Conservation (phyloP, 2,329 filamentous ascomycete genomes). For the Penicillium sumatraense region DNA sequence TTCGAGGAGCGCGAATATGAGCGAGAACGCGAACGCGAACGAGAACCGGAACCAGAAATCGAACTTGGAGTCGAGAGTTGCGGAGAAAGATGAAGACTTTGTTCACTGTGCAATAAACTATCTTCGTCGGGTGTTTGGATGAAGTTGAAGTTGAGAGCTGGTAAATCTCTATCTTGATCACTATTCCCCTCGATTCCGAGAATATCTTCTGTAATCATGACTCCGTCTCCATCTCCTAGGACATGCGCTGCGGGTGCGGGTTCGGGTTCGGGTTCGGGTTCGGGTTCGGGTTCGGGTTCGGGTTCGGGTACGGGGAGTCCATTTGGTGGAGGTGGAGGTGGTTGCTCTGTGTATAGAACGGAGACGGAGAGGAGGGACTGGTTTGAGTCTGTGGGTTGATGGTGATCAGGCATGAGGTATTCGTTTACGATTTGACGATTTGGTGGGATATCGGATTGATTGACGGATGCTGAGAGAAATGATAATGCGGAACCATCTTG, state of each 20-base stretch:
- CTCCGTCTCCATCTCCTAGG: no score
- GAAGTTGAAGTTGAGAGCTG: neutral
- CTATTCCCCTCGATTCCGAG: no score
- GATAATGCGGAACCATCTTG: slow-evolving; percentile 21
- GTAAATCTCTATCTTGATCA: no score
- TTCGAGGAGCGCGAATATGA: neutral
- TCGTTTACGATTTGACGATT: slow-evolving; percentile 24
- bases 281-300: no score
- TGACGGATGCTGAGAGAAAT: slow-evolving; percentile 20
- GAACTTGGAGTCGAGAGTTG: slow-evolving; percentile 13
- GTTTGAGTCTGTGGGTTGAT: slow-evolving; percentile 8
- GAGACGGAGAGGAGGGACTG: slow-evolving; percentile 22
- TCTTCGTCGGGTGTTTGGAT: slow-evolving; percentile 12
- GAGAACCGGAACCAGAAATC: no score
- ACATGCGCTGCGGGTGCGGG: no score
- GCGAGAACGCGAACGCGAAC: no score
- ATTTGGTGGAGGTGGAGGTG: no score
- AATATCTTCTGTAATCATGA: no score
- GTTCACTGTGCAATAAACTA: slow-evolving; percentile 18
- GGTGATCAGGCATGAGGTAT: neutral
- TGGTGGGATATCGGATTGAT: slow-evolving; percentile 15
- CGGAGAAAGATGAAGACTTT: slow-evolving; percentile 15
- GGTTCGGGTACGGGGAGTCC: no score
- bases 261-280: no score
- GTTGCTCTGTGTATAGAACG: no score